These are phyloP conservation scores for Bertia moriformis DNA, from an alignment of 2,329 filamentous ascomycete genomes.

Conservation along the genomic window DNA sequence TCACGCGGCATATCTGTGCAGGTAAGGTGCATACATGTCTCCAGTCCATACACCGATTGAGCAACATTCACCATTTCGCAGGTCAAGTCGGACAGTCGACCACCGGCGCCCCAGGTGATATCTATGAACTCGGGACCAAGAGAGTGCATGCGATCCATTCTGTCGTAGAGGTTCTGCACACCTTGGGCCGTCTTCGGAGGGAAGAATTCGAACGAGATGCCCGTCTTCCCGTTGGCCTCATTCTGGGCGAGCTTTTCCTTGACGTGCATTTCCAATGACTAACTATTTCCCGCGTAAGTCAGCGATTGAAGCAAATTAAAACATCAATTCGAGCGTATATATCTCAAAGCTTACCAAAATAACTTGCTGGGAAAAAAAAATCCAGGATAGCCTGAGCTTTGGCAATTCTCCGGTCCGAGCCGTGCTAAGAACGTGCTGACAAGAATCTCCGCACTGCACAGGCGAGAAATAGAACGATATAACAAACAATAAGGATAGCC, in stretches of 20 bases:
- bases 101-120: constrained; percentile 95
- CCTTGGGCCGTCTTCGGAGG: constrained; percentile 93
- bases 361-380: background rate
- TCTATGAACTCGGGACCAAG: constrained; percentile 93
- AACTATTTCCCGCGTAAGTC: background rate
- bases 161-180: constrained; percentile 97
- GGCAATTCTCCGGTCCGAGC: too few relatives aligned
- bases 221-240: constrained; percentile 63
- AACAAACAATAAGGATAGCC: too few relatives aligned
- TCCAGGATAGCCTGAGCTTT: background rate
- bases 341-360: too few relatives aligned
- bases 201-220: constrained; percentile 99
- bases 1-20: constrained; percentile 95
- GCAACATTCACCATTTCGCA: constrained; percentile 96
- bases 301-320: background rate
- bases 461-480: too few relatives aligned
- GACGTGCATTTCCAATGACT: constrained; percentile 67
- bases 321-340: background rate
- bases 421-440: too few relatives aligned
- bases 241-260: constrained; percentile 77
- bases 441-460: too few relatives aligned
- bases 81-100: constrained; percentile 77
- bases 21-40: constrained; percentile 98
- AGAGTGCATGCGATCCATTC: constrained; percentile 97
- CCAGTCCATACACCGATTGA: constrained; percentile 85